Evolutionary conservation across 306 rosid species (phyloP).

Genomic region (Vigna mungo): DNA sequence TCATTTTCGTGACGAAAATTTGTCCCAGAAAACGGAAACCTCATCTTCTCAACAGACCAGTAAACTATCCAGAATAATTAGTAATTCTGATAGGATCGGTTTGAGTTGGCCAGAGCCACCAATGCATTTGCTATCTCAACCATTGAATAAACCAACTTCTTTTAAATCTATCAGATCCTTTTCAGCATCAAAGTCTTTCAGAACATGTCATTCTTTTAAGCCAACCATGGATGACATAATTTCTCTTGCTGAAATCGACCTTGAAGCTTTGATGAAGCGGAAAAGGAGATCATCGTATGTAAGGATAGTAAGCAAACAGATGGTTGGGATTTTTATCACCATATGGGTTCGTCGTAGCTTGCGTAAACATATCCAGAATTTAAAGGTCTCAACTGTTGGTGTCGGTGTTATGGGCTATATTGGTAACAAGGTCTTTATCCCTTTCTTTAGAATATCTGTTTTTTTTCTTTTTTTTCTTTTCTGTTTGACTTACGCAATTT

Average conservation of each 20-base stretch:
- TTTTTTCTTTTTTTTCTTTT: neutral
- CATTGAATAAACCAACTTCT: constrained; percentile 65
- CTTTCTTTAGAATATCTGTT: constrained; percentile 13
- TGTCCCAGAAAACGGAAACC: constrained; percentile 42
- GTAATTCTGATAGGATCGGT: constrained; percentile 85
- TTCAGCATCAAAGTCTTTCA: constrained; percentile 65
- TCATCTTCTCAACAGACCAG: constrained; percentile 47
- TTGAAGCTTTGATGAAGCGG: constrained; percentile 78
- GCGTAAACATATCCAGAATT: constrained; percentile 86
- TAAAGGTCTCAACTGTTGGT: constrained; percentile 92
- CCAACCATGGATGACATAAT: constrained; percentile 56
- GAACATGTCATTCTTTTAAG: constrained; percentile 62
- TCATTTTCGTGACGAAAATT: constrained; percentile 58
- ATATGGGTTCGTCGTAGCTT: constrained; percentile 89
- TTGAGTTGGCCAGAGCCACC: constrained; percentile 96
- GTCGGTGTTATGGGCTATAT: constrained; percentile 99
- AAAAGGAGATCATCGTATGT: constrained; percentile 78
- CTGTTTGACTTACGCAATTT: neutral
- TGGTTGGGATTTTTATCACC: constrained; percentile 93
- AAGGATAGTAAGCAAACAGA: constrained; percentile 91
- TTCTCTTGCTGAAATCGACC: constrained; percentile 75
- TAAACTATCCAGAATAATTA: constrained; percentile 69
- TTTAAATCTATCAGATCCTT: constrained; percentile 61
- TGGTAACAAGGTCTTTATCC: constrained; percentile 85
- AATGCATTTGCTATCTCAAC: constrained; percentile 62